Base-by-base conservation (phyloP, 352 stramenopile species). In the Aphanomyces invadans region DNA sequence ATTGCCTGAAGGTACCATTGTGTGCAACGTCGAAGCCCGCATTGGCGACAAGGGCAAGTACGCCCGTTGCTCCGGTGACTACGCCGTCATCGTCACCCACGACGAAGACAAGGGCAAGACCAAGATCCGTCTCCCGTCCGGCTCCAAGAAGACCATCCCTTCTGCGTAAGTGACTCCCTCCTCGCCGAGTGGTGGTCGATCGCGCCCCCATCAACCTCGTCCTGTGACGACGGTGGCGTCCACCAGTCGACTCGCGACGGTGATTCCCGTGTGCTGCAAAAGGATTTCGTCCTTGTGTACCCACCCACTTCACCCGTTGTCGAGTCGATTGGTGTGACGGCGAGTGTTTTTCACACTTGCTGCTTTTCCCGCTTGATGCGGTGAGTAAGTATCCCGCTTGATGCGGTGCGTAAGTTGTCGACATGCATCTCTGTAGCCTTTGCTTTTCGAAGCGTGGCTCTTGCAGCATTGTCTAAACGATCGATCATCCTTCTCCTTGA, bases 61-160 rank as follows among this genome's bases (percentile, higher is more conserved):
- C 77, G 96, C 95, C 38, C 92, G 95, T 73, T 93, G 88, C 71
- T 99, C 95, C 71, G 97, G 97, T 65, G 90, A 98, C 81, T 99
- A 99, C 87, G 95, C 94, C 64, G 96, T 99, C 70, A 97, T 99
- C 65, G 96, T 99, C 74, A 90, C 92, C 67, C 97, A 99, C 81
- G 97, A 99, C 78, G 93, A 98, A 64, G 97, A 99, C 71, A 99
- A 98, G 85, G 92, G 88, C 70, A 98, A 92, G 82, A 96, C 88
- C 75, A 94, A 95, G 73, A 73, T 98, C 64, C 92, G 96, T 86
- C 80, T 99, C 19, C 95, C 96, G 61, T 98, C 92, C 57, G 95
- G 95, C 68, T 96, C 92, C 36, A 98, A 98, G 89, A 99, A 98
- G 88, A 98, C 91, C 69, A 83, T 99, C 52, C 76, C 83, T 62